phyloP scores from a whole-genome alignment of 352 stramenopile genomes.

The Phytophthora podocarpi region DNA sequence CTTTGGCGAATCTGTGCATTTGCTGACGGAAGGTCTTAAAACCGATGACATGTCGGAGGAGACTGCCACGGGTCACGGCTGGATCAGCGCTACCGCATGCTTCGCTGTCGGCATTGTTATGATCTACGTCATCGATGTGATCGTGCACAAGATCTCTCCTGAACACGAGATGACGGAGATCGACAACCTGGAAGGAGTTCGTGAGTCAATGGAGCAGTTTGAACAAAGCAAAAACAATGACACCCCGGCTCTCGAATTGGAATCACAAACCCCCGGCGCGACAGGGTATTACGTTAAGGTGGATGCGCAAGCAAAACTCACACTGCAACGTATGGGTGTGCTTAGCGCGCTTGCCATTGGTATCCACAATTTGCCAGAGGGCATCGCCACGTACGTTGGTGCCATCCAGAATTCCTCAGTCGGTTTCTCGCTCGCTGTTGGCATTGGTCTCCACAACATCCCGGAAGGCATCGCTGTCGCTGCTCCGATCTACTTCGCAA shows the following conservation, averaged over 20 bases:
- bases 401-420: conserved; percentile 90
- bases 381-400: conserved; percentile 94
- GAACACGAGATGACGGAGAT: conserved; percentile 42
- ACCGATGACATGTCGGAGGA: conserved; percentile 36
- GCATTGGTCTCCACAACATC: conserved; percentile 98
- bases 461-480: conserved; percentile 95
- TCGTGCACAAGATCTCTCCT: conserved; percentile 47
- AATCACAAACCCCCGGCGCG: conserved; percentile 31
- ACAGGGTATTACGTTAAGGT: conserved; percentile 21
- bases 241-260: conserved; percentile 25
- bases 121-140: conserved; percentile 52
- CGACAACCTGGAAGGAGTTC: conserved; percentile 33
- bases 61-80: conserved; percentile 54
- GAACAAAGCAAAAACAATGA: conserved; percentile 17
- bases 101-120: conserved; percentile 86
- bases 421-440: conserved; percentile 91
- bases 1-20: conserved; percentile 46
- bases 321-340: conserved; percentile 85
- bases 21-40: conserved; percentile 40
- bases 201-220: conserved; percentile 39
- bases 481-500: conserved; percentile 97
- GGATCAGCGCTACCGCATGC: conserved; percentile 79
- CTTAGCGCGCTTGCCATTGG: conserved; percentile 92
- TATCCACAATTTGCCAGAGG: conserved; percentile 96
- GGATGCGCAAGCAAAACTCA: conserved; percentile 27